Percentiles rank a stretch among this genome's conserved stretches.
Conservation (phyloP, 169 alveolate genomes). For the Blepharisma undulans region DNA sequence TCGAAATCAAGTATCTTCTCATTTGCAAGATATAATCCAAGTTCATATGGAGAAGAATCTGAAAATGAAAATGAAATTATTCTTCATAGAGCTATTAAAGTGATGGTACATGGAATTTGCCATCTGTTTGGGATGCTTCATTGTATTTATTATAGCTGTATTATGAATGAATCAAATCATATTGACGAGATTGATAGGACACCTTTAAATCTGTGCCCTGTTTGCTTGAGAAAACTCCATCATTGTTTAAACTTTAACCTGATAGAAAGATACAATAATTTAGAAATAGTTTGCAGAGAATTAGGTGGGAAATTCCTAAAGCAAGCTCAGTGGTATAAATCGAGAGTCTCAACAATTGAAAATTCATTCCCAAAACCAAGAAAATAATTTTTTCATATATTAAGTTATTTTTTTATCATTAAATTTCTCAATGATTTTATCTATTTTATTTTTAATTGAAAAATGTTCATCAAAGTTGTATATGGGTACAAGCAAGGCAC, state of each 20-base stretch:
- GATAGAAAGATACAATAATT: constrained; percentile 48
- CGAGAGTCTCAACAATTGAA: neutral
- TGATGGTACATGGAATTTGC: constrained; percentile 76
- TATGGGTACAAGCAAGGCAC: constrained; percentile 57
- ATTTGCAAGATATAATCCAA: constrained; percentile 54
- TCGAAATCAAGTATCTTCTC: constrained; percentile 65
- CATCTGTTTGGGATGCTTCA: constrained; percentile 82
- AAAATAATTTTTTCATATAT: no score
- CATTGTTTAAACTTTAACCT: constrained; percentile 44
- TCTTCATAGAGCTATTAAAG: constrained; percentile 63
- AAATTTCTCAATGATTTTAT: no score
- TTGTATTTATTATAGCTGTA: constrained; percentile 76
- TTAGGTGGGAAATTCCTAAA: neutral
- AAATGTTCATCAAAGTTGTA: constrained; percentile 49
- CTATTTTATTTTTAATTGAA: neutral
- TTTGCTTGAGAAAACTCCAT: constrained; percentile 70
- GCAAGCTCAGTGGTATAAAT: neutral
- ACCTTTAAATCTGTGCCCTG: constrained; percentile 65
- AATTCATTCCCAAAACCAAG: neutral
- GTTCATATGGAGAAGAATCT: neutral
- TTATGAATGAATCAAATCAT: constrained; percentile 82
- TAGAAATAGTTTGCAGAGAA: neutral
- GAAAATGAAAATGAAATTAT: constrained; percentile 31
- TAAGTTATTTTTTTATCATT: no score
- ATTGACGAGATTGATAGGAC: constrained; percentile 68